phyloP scores from a whole-genome alignment of 1,284 basidiomycete genomes.

The Microbotryum intermedium region DNA sequence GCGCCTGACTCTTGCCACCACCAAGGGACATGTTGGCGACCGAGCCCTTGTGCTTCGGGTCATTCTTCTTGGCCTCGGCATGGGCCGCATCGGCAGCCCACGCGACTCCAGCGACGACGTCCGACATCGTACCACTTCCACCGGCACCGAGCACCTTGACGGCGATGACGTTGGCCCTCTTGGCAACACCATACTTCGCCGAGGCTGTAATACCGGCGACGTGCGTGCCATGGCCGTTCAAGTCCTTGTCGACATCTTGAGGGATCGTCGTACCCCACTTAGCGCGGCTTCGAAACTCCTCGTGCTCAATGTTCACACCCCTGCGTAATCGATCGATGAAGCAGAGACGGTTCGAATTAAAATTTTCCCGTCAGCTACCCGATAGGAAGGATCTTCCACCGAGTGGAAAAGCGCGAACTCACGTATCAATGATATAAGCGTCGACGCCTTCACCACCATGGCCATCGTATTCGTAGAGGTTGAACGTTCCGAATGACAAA shows the following conservation, averaged over 20 bases:
- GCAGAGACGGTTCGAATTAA: background rate
- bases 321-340: constrained; percentile 57
- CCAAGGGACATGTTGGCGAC: constrained; percentile 98
- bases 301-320: constrained; percentile 79
- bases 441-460: constrained; percentile 84
- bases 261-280: constrained; percentile 77
- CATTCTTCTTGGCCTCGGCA: constrained; percentile 58
- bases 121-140: constrained; percentile 91
- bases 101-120: constrained; percentile 78
- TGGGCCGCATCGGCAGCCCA: constrained; percentile 68
- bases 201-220: constrained; percentile 61
- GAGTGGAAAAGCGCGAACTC: background rate
- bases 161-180: constrained; percentile 81
- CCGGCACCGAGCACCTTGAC: constrained; percentile 95
- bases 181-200: constrained; percentile 82
- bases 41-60: constrained; percentile 76
- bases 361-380: background rate
- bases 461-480: constrained; percentile 67
- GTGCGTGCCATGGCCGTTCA: constrained; percentile 60
- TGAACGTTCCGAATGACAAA: constrained; percentile 77
- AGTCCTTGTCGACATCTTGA: constrained; percentile 64
- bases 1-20: constrained; percentile 80
- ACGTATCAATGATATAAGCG: constrained; percentile 55
- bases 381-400: background rate
- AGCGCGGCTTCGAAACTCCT: constrained; percentile 81